Base-by-base conservation (phyloP, 495 filamentous ascomycete genomes). In the Aspergillus diversus region DNA sequence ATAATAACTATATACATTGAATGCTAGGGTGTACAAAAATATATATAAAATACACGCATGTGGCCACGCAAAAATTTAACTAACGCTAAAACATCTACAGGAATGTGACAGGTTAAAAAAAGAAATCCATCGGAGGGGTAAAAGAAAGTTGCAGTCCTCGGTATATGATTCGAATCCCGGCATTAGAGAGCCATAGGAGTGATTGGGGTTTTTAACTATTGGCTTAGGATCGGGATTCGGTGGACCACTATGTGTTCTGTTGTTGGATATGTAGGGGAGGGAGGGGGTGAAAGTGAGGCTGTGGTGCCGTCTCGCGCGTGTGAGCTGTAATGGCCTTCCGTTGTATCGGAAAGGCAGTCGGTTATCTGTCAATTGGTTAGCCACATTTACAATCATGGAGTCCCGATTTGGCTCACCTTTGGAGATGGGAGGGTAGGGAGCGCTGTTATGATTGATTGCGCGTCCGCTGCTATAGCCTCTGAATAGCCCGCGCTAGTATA, bases 361-460 rank as follows among this genome's bases (percentile, higher is more conserved):
- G 16, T 9, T 9, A 27, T 31, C 47, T 50, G 16, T 50, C 5
- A 9, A 50, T 50, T 6, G 27, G 4, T 50, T 27, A 50, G 47
- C 16, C 11, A 5, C 21, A 4, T 7, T 50, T 11, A 6, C 17
- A 5, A 5, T 27, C 16, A 27, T 8, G 15, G 16, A 15, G 39
- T 43, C 2, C 1, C 35, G 13, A 33, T 37, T 16, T 43, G 42
- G 43, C 56, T 54, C 21, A 60, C 58, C 47, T 37, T 42, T 50
- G 57, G 55, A 64, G 67, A 46, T 17, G 70, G 66, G n/a, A 79
- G 57, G 42, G 68, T 64, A 43, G 78, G 77, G 47, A 81, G 71
- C 11, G 77, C 78, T 9, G 78, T 80, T 58, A 80, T 75, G 12
- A 71, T 68, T 5, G 75, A 75, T 32, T 67, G 67, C 17, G 65